These are phyloP conservation scores for Euphorbia peplus DNA, from an alignment of 345 rosid genomes.

Conservation along the genomic window DNA sequence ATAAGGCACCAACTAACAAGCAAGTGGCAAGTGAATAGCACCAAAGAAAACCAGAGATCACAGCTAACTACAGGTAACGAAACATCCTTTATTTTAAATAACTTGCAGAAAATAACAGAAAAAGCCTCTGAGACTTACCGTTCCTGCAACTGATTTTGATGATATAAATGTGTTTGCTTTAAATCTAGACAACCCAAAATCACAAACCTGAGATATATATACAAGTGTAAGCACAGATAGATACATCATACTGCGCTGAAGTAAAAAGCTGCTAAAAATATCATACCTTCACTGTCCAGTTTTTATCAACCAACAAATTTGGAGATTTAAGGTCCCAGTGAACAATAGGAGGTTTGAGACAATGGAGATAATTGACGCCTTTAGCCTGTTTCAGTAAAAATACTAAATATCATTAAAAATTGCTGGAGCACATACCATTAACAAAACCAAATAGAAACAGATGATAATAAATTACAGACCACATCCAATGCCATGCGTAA, in stretches of 20 bases:
- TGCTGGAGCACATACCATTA: background rate
- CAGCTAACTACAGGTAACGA: no score
- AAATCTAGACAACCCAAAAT: conserved; percentile 94
- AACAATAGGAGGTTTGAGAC: conserved; percentile 84
- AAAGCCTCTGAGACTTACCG: conserved; percentile 49
- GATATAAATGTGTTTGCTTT: conserved; percentile 84
- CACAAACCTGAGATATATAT: conserved; percentile 61
- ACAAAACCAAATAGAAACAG: background rate
- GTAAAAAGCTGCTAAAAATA: background rate
- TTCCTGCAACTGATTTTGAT: conserved; percentile 97
- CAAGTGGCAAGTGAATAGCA: background rate
- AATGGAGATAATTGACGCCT: conserved; percentile 91
- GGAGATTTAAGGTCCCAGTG: conserved; percentile 99
- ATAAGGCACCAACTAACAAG: no score
- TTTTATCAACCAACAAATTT: conserved; percentile 89
- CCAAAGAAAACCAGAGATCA: background rate
- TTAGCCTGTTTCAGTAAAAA: conserved; percentile 69
- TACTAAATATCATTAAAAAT: conserved; percentile 7
- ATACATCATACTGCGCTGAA: background rate
- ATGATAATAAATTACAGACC: conserved; percentile 40
- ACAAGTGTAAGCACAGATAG: background rate
- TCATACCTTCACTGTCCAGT: conserved; percentile 90
- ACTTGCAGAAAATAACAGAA: background rate
- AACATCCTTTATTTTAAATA: background rate
- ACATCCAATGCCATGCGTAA: conserved; percentile 94